Evolutionary conservation across 805 yeast genomes (phyloP), one percentile per base, ranked within the genome.

Genomic region (Ogataea methanolica): DNA sequence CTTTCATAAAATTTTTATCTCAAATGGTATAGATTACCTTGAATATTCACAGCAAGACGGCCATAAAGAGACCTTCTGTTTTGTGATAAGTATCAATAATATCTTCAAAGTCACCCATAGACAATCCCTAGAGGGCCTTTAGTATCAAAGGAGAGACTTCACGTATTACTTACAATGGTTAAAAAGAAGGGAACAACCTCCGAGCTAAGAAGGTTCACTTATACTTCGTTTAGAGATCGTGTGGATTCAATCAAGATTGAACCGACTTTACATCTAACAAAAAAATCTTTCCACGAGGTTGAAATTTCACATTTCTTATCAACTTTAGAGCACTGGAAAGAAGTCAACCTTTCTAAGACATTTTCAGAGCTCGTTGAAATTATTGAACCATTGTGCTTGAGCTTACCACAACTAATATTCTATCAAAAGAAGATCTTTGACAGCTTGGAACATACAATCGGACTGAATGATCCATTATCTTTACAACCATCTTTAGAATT

Each of bases 311-410:
- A 86, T 65, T 88, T 91, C 56, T 66, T 85, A 29, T 78, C 94
- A 12, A 82, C 96, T 0, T 71, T 86, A 50, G 84, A 85, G 41
- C 89, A 88, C 56, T 92, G 98, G 97, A 77, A 73, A 48, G 98
- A 94, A 60, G 80, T 88, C 48, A 92, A 91, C 62, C 68, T 88
- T 47, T 83, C 96, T 37, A 82, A 80, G 5, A 73, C 74, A 40
- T 94, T 88, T 60, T 76, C 83, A 1, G 80, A 75, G 2, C 85
- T 90, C 56, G 69, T 76, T 4, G 76, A 76, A 6, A 73, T 74
- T 40, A 76, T 85, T 0, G 79, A 78, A 49, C 71, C 74, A 1
- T 54, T 76, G 14, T 72, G 79, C 12, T 85, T 83, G 59, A 82
- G 96, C 8, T 69, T 94, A 40, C 92, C 98, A 0, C 94, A 87